These are phyloP conservation scores for Aspergillus hancockii DNA, from an alignment of 495 filamentous ascomycete genomes.

Conservation along the genomic window DNA sequence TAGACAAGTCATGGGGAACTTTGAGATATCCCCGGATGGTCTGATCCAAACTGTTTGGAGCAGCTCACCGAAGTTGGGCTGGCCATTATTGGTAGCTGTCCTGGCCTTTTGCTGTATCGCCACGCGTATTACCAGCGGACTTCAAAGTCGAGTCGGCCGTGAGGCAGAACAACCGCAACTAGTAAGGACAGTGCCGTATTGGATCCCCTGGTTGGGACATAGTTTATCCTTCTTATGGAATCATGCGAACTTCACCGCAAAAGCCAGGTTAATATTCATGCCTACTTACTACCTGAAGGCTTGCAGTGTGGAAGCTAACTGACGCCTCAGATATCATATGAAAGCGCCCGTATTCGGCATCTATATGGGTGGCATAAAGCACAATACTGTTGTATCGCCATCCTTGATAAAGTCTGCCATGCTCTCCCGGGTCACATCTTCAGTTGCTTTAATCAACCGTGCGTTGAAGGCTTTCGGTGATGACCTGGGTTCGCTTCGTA, in stretches of 20 bases:
- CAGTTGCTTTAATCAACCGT: conserved; percentile 34
- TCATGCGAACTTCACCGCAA: conserved; percentile 41
- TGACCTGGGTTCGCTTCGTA: conserved; percentile 33
- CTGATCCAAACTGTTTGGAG: conserved; percentile 23
- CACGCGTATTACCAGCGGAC: conserved; percentile 42
- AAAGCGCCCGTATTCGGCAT: conserved; percentile 54
- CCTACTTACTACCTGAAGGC: conserved; percentile 8
- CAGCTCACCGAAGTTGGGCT: conserved; percentile 20
- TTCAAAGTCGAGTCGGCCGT: conserved; percentile 30
- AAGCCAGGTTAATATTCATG: conserved; percentile 38
- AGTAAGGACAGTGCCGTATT: conserved; percentile 55
- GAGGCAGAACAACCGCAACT: conserved; percentile 25
- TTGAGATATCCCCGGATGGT: conserved; percentile 14
- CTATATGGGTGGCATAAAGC: conserved; percentile 47
- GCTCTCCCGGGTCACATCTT: conserved; percentile 34
- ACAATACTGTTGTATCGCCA: conserved; percentile 54
- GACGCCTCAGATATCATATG: conserved; percentile 32
- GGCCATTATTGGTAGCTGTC: conserved; percentile 26
- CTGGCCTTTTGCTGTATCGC: conserved; percentile 34
- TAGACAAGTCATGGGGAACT: conserved; percentile 23
- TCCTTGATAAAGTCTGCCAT: conserved; percentile 49
- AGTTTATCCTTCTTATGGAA: conserved; percentile 46
- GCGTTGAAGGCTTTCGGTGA: conserved; percentile 55
- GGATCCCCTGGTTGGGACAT: conserved; percentile 60
- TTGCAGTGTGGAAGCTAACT: conserved; percentile 20